Conservation (phyloP, 2,329 filamentous ascomycete species). For the Sarocladiaceae sp. region DNA sequence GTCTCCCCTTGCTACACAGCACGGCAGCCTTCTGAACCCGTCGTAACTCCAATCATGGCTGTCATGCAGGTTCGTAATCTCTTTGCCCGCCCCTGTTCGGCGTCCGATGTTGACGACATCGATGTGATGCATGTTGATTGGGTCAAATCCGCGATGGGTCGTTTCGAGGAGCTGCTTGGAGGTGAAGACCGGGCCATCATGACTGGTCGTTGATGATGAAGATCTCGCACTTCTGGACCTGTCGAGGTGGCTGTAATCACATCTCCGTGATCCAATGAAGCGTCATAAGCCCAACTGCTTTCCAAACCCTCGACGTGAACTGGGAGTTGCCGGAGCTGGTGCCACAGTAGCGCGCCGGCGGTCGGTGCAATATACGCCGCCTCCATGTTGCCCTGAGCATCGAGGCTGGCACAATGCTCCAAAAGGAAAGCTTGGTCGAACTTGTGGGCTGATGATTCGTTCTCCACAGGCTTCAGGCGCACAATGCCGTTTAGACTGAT, state of each 20-base stretch:
- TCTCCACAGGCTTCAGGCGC: neutral
- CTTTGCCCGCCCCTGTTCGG: slow-evolving; percentile 24
- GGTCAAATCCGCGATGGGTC: neutral
- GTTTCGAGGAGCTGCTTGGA: neutral
- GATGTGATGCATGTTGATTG: slow-evolving; percentile 5
- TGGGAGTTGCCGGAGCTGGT: slow-evolving; percentile 40
- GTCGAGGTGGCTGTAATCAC: too few species aligned
- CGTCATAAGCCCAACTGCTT: slow-evolving; percentile 46
- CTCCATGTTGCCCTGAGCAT: slow-evolving; percentile 48
- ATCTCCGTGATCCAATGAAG: slow-evolving; percentile 38
- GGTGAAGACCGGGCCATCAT: neutral
- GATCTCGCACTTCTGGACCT: too few species aligned
- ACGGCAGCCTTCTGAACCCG: neutral
- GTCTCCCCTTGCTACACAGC: slow-evolving; percentile 7
- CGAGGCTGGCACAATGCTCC: slow-evolving; percentile 49
- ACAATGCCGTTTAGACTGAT: neutral
- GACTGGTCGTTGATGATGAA: slow-evolving; percentile 19
- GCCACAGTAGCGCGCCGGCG: slow-evolving; percentile 49
- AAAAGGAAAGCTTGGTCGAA: slow-evolving; percentile 42
- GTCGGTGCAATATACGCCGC: slow-evolving; percentile 55
- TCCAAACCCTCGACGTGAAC: slow-evolving; percentile 47
- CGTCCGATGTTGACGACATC: slow-evolving; percentile 16
- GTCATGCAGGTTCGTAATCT: slow-evolving; percentile 7
- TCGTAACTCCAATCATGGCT: slow-evolving; percentile 6
- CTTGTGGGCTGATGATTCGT: neutral